Evolutionary conservation across 495 filamentous ascomycete species (phyloP), one percentile per base, ranked within the genome.

Genomic region (Penicillium bovifimosum): DNA sequence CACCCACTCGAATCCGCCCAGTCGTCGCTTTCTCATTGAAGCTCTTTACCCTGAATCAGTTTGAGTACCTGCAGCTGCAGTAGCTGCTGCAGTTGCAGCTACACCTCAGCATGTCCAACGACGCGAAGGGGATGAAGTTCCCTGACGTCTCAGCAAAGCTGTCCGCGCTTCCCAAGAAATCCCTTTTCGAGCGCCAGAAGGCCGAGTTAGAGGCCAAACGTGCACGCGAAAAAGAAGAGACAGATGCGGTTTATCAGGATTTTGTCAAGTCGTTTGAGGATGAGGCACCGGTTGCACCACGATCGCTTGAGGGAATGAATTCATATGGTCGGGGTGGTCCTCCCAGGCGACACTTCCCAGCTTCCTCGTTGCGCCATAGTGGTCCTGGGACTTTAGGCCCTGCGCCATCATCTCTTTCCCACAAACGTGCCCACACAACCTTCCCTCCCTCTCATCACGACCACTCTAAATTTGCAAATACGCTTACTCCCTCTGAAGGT

Each of bases 131-230:
- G 20, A 78, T 76, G 50, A 82, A 82, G n/a, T 93, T 95, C 64
- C 89, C 90, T n/a, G 85, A 93, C 62, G 78, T 91, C 41, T 81
- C 82, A 31, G 80, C 83, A 36, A 97, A 96, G 66, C 83, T 96
- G 35, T 81, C 87, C 20, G 87, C 89, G 9, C 86, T 90, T 0
- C 56, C 72, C 35, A 95, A 91, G 70, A 90, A 95, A 65, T 95
- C 90, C 10, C 80, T 89, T 29, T 97, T 95, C 71, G 92, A 97
- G 70, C 85, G 86, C 49, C 88, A 93, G 59, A 93, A 91, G 73
- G 88, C 88, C 34, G 91, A 96, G 65, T 91, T 88, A 29, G 89
- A 96, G 75, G 92, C 90, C 13, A 97, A 96, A 69, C 86, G 88
- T 31, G 79, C 81, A 58, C 80, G 90, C 50, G 92, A 96, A 68